Evolutionary conservation across 2,329 filamentous ascomycete species (phyloP).

Genomic region (Trichoderma brevicompactum): DNA sequence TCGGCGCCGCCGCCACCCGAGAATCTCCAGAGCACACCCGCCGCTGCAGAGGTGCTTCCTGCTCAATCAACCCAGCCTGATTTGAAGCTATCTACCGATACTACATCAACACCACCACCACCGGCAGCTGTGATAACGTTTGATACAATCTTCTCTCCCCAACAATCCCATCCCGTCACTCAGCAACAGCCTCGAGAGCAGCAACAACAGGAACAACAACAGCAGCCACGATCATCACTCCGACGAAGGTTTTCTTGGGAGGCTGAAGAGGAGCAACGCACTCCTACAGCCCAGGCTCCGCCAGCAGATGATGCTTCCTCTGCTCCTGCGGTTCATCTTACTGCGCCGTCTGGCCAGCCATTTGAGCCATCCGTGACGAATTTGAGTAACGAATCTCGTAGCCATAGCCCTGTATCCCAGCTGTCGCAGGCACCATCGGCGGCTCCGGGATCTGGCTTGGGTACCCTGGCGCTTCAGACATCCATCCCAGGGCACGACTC

Average conservation of each 20-base stretch:
- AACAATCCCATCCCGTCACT: background rate
- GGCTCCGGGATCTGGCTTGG: conserved; percentile 26
- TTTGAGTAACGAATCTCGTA: conserved; percentile 27
- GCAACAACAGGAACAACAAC: background rate
- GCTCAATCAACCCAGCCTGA: background rate
- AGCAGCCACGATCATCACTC: conserved; percentile 24
- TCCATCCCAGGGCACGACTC: conserved; percentile 35
- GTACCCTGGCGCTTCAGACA: conserved; percentile 34
- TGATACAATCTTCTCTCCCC: conserved; percentile 12
- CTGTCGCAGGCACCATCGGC: conserved; percentile 7
- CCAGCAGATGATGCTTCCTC: conserved; percentile 7
- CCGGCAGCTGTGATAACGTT: background rate
- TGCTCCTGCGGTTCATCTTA: conserved; percentile 13
- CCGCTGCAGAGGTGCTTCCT: background rate
- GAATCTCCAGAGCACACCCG: background rate
- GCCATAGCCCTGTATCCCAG: conserved; percentile 29
- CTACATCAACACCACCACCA: background rate
- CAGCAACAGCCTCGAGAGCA: background rate
- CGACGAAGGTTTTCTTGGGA: conserved; percentile 48
- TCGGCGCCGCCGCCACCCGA: background rate
- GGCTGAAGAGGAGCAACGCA: conserved; percentile 31
- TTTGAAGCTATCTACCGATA: background rate
- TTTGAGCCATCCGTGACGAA: conserved; percentile 30
- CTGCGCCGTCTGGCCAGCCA: conserved; percentile 16
- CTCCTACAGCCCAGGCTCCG: background rate